Base-by-base conservation (phyloP, 495 filamentous ascomycete genomes). In the Xylaria telfairii region DNA sequence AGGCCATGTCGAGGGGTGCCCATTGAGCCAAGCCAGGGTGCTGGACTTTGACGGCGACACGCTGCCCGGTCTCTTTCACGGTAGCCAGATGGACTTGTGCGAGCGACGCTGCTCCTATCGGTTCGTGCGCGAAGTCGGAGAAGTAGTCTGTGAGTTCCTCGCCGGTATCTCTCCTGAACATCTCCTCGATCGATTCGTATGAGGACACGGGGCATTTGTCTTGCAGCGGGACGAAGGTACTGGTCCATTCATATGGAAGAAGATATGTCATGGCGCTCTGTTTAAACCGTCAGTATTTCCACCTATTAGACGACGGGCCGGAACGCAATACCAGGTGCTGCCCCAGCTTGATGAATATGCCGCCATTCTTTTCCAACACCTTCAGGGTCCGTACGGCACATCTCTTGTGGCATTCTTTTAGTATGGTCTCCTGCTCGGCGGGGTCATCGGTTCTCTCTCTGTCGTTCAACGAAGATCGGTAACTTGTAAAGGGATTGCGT, bases 31-130 rank as follows among this genome's bases (percentile, higher is more conserved):
- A 82, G 24, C 87, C 84, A 21, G 96, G 96, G 81, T 99, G 96
- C 75, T 99, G 96, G 19, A 98, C 90, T 81, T 99, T 99, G 70
- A 99, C 96, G 1, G 96, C 96, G n/a, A 98, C 96, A 72, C 90
- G 92, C 81, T 92, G 90, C 10, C 94, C 94, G 21, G 89, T 93
- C 75, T 91, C 93, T 77, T 89, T 93, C 42, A 97, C 82, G 13
- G 88, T 93, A n/a, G 95, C 96, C 24, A 93, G 82, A 75, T 99
- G 96, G 19, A 99, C 96, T 79, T 99, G 96, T 3, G 96, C 96
- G 42, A 99, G 84, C 37, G 94, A 97, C 37, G 96, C 96, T 34
- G 96, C 96, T 51, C 96, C 96, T 72, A 97, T 93, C 19, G 96
- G 96, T 39, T 82, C 79, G 44, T 83, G 82, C 2, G 92, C 90